A percentile compares a stretch with the other conserved stretches of the same genome.
Conservation (phyloP, 2,329 filamentous ascomycete species). For the Penicillium sp. region DNA sequence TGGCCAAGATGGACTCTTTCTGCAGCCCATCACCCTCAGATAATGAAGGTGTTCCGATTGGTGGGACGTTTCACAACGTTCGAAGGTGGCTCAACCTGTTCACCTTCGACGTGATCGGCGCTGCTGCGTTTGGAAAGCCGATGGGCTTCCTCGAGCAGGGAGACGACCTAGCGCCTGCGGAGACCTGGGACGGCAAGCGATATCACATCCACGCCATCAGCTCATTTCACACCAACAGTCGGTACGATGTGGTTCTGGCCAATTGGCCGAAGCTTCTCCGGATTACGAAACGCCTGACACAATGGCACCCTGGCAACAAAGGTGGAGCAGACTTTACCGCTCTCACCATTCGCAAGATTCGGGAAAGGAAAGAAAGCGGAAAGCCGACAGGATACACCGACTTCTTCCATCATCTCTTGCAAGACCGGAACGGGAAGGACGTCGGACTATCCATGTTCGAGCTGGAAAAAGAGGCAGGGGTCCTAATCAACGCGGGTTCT, state of each 20-base stretch:
- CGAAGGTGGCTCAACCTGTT: conserved; percentile 1
- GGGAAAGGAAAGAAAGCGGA: not conserved
- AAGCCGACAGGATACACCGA: not conserved
- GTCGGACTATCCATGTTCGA: not conserved
- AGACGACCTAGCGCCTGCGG: not conserved
- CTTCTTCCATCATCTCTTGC: not conserved
- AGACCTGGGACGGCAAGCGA: not conserved
- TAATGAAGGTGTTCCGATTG: not conserved
- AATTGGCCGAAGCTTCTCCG: not conserved
- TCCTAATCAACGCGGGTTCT: conserved; percentile 4
- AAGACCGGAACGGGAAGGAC: not conserved
- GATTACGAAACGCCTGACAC: not conserved
- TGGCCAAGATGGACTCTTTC: not conserved
- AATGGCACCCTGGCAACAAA: not conserved
- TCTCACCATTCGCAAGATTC: not conserved
- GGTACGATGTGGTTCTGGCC: not conserved
- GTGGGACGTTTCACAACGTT: not conserved
- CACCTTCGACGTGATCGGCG: not conserved
- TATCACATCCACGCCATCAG: not conserved
- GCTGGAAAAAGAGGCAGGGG: not conserved
- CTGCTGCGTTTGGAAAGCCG: not conserved
- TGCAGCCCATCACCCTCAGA: not conserved
- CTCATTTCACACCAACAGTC: not conserved
- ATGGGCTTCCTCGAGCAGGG: conserved; percentile 1
- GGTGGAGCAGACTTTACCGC: not conserved